Evolutionary conservation across 163 green algal genomes (phyloP), one percentile per base, ranked within the genome.

Genomic region (Coccomyxa subellipsoidea): DNA sequence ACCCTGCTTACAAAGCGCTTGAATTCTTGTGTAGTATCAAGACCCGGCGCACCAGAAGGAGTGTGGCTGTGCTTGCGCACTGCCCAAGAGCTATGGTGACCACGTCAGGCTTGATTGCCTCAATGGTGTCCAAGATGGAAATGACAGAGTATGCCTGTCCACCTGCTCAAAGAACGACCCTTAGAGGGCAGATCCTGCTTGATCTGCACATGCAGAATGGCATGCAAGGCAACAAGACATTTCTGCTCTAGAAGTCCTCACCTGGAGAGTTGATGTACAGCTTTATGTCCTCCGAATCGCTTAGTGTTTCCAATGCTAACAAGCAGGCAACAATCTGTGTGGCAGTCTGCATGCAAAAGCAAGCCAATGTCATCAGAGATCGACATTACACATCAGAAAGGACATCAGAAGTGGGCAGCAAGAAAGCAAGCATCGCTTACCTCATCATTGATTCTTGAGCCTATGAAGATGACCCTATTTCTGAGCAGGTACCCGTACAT

Each of bases 211-310:
- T 59, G 21, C 31, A 54, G n/a, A 37, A 29, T 23, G 39, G 66
- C 18, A 81, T 71, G 47, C 77, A 66, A 80, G 29, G 7, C n/a
- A n/a, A n/a, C n/a, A n/a, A n/a, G n/a, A n/a, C n/a, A n/a, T n/a
- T n/a, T n/a, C n/a, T n/a, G n/a, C n/a, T 54, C 15, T 66, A 15
- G 5, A 18, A 18, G 35, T 36, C 34, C 53, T 27, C 40, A 83
- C 84, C 84, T 88, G 85, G 69, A 32, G 88, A 96, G 89, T 98
- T 98, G 85, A 98, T 96, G 88, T 98, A 98, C 27, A 98, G 81
- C 71, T 93, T 93, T 81, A 99, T 99, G 37, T 98, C 94, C 59
- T 94, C 86, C 0, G 92, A 84, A 21, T 92, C 85, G 77, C 96
- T 89, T 53, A 96, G 85, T 0, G 91, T 87, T 80, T 98, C 94